Evolutionary conservation across 2,329 filamentous ascomycete species (phyloP), one percentile per base, ranked within the genome.

Genomic region (Aureobasidium lini): DNA sequence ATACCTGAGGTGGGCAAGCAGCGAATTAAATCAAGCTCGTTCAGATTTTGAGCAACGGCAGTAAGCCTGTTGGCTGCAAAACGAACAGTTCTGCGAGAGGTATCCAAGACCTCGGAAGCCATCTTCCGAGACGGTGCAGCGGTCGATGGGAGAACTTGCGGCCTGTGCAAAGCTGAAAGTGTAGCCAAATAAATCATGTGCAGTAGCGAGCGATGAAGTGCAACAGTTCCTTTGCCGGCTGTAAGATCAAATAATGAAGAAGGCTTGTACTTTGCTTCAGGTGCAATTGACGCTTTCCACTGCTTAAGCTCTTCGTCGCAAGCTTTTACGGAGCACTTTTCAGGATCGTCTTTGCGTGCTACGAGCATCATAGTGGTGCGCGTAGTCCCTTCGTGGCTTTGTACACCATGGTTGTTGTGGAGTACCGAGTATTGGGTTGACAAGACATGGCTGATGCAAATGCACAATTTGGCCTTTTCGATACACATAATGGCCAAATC

Each of bases 111-210:
- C 64, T 91, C 86, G 10, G 84, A 81, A 37, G 84, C 84, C 15
- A 78, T 77, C 23, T 64, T 66, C 37, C 68, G 66, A 18, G 65
- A 66, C 16, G 62, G 71, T 67, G 68, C 63, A 28, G 64, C 64
- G 75, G 84, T 84, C 0, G 87, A 87, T 0, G 91, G 90, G 42
- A 96, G 81, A 61, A 96, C 93, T 65, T 95, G 91, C 2, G 93
- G 93, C 32, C 93, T 86, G 72, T 96, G 92, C 16, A 97, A 80
- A 3, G 93, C 93, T 56, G 90, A 96, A 16, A 95, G 81, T 0
- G 92, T 95, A 1, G 93, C 95, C 72, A 91, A 89, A 73, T 95
- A 96, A 1, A 96, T 85, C 87, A 96, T 95, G 72, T 95, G 90
- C 37, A 97, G 77, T 18, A 96, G 79, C n/a, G 89, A 89, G 49